A percentile compares a stretch with the other conserved stretches of the same genome.
phyloP scores from a whole-genome alignment of 164 flowering plant genomes.

The Magnolia changhungtana region DNA sequence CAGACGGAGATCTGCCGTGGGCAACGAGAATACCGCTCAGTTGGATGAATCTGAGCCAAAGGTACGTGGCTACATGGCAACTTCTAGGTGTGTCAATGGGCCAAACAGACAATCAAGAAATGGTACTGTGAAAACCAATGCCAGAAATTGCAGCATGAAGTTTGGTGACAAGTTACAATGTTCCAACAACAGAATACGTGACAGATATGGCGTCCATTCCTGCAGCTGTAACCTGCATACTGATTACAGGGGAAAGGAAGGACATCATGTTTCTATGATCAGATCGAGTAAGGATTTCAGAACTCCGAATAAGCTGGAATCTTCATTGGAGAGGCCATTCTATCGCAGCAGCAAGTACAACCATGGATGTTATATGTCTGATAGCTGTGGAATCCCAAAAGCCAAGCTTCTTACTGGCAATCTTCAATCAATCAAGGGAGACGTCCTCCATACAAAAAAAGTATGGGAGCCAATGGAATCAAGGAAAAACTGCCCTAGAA shows the following conservation, averaged over 20 bases:
- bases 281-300: slow-evolving; percentile 46
- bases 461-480: slow-evolving; percentile 89
- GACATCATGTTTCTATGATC: slow-evolving; percentile 26
- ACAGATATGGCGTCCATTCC: slow-evolving; percentile 50
- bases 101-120: slow-evolving; percentile 43
- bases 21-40: slow-evolving; percentile 28
- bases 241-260: slow-evolving; percentile 41
- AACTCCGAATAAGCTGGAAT: slow-evolving; percentile 39
- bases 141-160: slow-evolving; percentile 43
- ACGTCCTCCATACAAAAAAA: slow-evolving; percentile 46
- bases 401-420: slow-evolving; percentile 34
- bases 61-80: slow-evolving; percentile 13
- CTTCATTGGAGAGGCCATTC: slow-evolving; percentile 51
- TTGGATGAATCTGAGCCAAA: slow-evolving; percentile 41
- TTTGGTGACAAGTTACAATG: slow-evolving; percentile 49
- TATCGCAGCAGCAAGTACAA: slow-evolving; percentile 46
- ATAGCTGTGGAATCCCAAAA: slow-evolving; percentile 48
- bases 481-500: slow-evolving; percentile 50
- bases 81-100: slow-evolving; percentile 40
- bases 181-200: slow-evolving; percentile 45
- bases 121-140: slow-evolving; percentile 37
- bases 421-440: slow-evolving; percentile 35
- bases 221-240: slow-evolving; percentile 55
- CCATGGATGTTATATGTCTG: slow-evolving; percentile 41
- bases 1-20: slow-evolving; percentile 31